Conservation (phyloP, 768 basidiomycete species). For the Lentinus brumalis region DNA sequence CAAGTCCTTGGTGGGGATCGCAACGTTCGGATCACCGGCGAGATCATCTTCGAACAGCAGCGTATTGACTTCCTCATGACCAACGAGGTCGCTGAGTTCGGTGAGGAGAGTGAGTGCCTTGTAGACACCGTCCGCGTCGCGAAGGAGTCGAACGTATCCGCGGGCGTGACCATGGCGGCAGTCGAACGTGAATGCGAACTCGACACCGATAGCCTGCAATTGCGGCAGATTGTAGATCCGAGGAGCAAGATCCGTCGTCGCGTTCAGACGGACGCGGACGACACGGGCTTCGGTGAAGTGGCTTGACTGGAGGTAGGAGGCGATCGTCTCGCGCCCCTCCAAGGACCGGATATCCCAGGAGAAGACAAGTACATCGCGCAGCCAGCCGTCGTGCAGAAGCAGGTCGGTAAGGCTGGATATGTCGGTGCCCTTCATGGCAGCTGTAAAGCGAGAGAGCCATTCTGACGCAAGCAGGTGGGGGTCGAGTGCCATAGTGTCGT, state of each 20-base stretch:
- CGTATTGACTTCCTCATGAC: constrained; percentile 33
- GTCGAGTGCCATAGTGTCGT: constrained; percentile 6
- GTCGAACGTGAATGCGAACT: constrained; percentile 38
- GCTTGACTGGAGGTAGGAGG: constrained; percentile 10
- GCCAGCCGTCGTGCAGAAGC: constrained; percentile 25
- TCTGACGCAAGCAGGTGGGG: constrained; percentile 10
- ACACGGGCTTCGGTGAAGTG: constrained; percentile 11
- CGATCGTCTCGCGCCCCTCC: constrained; percentile 20
- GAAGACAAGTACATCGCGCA: constrained; percentile 29
- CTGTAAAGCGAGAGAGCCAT: constrained; percentile 19
- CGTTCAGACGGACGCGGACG: constrained; percentile 19
- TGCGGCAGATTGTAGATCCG: neutral
- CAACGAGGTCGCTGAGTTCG: constrained; percentile 31
- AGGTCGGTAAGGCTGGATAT: neutral
- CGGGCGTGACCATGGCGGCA: constrained; percentile 34
- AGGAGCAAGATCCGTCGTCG: constrained; percentile 10
- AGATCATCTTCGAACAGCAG: constrained; percentile 8
- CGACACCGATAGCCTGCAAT: constrained; percentile 12
- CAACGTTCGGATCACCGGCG: neutral
- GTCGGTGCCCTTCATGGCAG: constrained; percentile 10
- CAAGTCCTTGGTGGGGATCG: constrained; percentile 29
- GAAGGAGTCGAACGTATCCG: constrained; percentile 37
- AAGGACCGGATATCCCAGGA: constrained; percentile 29
- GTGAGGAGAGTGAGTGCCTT: constrained; percentile 33
- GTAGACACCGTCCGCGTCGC: constrained; percentile 29